phyloP scores from a whole-genome alignment of 495 filamentous ascomycete species.

The Durotheca rogersii region DNA sequence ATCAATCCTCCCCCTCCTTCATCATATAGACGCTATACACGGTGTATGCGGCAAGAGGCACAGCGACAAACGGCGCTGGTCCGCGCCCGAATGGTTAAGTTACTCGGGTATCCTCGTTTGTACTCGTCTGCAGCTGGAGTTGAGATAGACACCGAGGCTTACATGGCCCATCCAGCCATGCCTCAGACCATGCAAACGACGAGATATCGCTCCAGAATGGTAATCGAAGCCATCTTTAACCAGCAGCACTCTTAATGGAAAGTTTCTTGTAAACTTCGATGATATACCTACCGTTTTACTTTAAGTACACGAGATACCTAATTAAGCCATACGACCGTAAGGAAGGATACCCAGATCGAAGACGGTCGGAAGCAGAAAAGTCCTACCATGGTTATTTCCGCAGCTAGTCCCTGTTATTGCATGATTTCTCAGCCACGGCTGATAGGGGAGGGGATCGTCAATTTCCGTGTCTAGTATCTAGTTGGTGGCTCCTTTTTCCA shows the following conservation, averaged over 20 bases:
- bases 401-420: no score
- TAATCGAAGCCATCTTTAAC: constrained; percentile 3
- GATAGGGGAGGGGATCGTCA: no score
- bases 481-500: no score
- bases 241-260: no score
- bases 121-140: constrained; percentile 16
- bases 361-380: constrained; percentile 3
- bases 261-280: no score
- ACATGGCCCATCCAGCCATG: constrained; percentile 1
- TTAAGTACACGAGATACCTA: constrained; percentile 9
- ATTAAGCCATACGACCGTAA: constrained; percentile 8
- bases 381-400: not conserved
- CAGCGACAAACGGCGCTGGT: constrained; percentile 9
- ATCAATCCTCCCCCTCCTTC: not conserved
- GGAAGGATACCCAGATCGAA: not conserved
- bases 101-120: no score
- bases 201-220: not conserved
- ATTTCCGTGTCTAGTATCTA: no score
- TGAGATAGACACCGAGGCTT: constrained; percentile 1
- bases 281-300: constrained; percentile 2
- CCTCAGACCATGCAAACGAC: constrained; percentile 19
- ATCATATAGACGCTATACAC: not conserved
- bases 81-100: not conserved
- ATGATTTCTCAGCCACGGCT: no score
- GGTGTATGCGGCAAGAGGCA: not conserved